Base-by-base conservation (phyloP, 1,139 yeast species). In the Kodamaea arcana region DNA sequence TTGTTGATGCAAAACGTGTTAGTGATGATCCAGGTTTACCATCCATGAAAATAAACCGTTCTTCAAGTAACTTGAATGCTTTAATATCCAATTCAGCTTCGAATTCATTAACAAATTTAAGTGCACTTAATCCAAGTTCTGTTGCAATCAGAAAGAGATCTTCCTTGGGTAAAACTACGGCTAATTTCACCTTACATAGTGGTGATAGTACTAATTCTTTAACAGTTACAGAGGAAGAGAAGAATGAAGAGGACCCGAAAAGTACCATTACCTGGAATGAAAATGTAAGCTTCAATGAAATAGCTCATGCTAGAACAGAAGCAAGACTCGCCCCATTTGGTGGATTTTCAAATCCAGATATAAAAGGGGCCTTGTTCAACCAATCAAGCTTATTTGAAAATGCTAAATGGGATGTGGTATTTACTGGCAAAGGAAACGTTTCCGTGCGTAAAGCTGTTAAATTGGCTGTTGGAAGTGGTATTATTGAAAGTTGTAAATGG, bases 381-480 rank as follows among this genome's bases (percentile, higher is more conserved):
- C 69, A 72, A 22, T 62, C 69, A 11, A 75, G 76, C 42, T 64
- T 83, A 21, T 86, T 87, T 56, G 80, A 80, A 26, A 69, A 72
- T 8, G 81, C 90, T 4, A 83, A 86, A 3, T 88, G 95, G 92
- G 69, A 72, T 31, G 75, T 90, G 13, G 81, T 77, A 3, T 72
- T 72, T 12, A 77, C 81, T 31, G 72, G 64, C n/a, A 79, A 80
- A 45, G 96, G 97, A 9, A 92, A 92, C 50, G 95, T 92, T 16
- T 94, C 95, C 3, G 71, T 92, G 48, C 75, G 78, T 40, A 92
- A 92, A 47, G 97, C 97, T 0, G 75, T 92, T n/a, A 70, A 73
- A 33, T 63, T 82, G 7, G 83, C 94, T 0, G 59, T 47, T 1
- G 75, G 74, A 24, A 62, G 66, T 6, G 65, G 71, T 1, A 62